Evolutionary conservation across 108 stramenopile genomes (phyloP), one percentile per base, ranked within the genome.

Genomic region (Cyclotella distinguenda): DNA sequence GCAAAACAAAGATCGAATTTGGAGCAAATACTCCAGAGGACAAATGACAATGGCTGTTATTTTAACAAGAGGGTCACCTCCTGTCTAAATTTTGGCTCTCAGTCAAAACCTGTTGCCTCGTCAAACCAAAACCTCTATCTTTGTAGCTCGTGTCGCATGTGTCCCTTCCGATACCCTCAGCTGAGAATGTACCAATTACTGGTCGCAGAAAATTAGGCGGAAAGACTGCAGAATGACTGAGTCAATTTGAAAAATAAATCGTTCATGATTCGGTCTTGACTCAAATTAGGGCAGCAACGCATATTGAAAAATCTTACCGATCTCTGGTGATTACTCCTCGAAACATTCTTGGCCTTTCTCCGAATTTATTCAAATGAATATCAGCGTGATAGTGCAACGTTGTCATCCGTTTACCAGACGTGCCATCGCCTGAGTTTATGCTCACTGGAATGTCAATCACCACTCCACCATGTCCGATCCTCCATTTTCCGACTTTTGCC

Each of bases 291-390:
- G 38, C 8, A 38, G 38, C 10, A 12, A 38, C 8, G 12, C 10
- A 10, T 38, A 38, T 38, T 8, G n/a, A 55, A 34, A 11, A 9
- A 30, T 43, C 67, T 64, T 30, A 82, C 68, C 77, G 52, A 70
- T 82, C 81, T 47, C 81, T 73, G 21, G 78, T 79, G 19, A 86
- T 60, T 8, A 89, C 68, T 26, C 89, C 89, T 51, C 82, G 77
- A 19, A 82, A 68, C 66, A 87, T 72, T 60, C 83, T 73, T 31
- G 89, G 84, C 30, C 80, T 57, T 46, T 68, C 53, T 38, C 84
- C 86, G 70, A 87, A 90, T 19, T 84, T 83, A 72, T 86, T 85
- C 43, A 84, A 59, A 64, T 82, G 84, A 44, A 87, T 50, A 46
- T 84, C 78, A 4, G 86, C 89, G 50, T 65, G 59, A 56, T 84